Evolutionary conservation across 2,329 filamentous ascomycete species (phyloP).

Genomic region (Hirsutella thompsonii): DNA sequence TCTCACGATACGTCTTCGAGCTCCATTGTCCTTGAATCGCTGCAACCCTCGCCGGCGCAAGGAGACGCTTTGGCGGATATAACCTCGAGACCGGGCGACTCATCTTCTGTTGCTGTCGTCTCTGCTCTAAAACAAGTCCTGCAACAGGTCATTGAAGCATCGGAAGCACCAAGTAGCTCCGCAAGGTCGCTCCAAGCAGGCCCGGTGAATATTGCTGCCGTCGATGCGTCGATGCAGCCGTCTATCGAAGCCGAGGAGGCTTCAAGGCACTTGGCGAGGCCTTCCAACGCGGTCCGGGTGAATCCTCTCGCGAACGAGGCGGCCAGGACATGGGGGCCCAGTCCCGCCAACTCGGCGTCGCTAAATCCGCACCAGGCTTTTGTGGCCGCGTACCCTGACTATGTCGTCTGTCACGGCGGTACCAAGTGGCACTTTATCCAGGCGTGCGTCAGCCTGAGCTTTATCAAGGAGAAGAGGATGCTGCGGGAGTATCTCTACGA

Average conservation of each 20-base stretch:
- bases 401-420: constrained; percentile 23
- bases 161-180: too few species aligned
- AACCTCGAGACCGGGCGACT: too few species aligned
- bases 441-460: constrained; percentile 29
- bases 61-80: too few species aligned
- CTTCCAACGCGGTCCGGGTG: not conserved
- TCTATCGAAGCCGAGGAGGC: too few species aligned
- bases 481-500: constrained; percentile 35
- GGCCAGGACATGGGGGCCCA: not conserved
- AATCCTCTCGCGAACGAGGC: constrained; percentile 1
- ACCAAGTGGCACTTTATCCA: constrained; percentile 27
- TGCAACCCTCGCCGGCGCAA: not conserved
- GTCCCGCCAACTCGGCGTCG: not conserved
- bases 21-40: constrained; percentile 16
- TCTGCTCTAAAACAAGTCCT: too few species aligned
- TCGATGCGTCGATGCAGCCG: too few species aligned
- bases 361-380: constrained; percentile 25
- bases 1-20: constrained; percentile 15
- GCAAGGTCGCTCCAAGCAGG: too few species aligned
- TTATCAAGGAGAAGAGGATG: constrained; percentile 17
- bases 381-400: constrained; percentile 28
- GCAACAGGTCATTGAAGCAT: too few species aligned
- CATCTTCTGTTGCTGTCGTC: too few species aligned
- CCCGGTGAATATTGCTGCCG: too few species aligned
- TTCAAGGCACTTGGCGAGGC: not conserved